Base-by-base conservation (phyloP, 1,284 basidiomycete genomes). In the Chondrostereum purpureum region DNA sequence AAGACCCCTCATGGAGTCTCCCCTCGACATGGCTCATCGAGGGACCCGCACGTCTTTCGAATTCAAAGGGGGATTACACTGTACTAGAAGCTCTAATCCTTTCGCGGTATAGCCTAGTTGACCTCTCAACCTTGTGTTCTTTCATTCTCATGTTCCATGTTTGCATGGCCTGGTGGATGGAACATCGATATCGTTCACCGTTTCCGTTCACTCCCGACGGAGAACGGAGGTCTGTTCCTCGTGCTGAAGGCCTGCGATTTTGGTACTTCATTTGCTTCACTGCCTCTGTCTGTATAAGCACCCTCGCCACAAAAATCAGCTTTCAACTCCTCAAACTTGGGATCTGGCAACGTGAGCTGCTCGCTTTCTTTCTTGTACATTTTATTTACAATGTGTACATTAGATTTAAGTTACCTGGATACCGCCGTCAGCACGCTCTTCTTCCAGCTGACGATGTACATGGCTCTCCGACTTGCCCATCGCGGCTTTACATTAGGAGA, bases 401-500 rank as follows among this genome's bases (percentile, higher is more conserved):
- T 56, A 93, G 87, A 91, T 67, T 70, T 93, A 63, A 80, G 77
- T 53, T 72, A 78, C 51, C 80, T 90, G 50, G 95, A 99, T 58
- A 75, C 92, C 41, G 67, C 80, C 14, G 69, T 87, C 10, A 77
- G 80, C 17, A 82, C 91, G 0, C 61, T 89, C 38, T 90, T 95
- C 66, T 98, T 88, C 64, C 96, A 99, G 60, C 84, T 92, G 55
- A 83, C 89, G 37, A 71, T 98, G 44, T 99, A 98, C 61, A 75
- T 88, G 40, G 89, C 89, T 43, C 79, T 96, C 41, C 78, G 95
- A 17, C 73, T 99, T 23, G 95, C 93, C 0, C 84, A 96, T 54
- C 80, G 88, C 18, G 91, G 90, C 11, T 95, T 98, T 64, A 99
- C 95, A 0, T 74, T 99, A 1, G 96, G 96, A 39, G 96, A 99